Evolutionary conservation across 176 grass and related monocot genomes (phyloP), one percentile per base, ranked within the genome.

Genomic region (Triticum timopheevii): DNA sequence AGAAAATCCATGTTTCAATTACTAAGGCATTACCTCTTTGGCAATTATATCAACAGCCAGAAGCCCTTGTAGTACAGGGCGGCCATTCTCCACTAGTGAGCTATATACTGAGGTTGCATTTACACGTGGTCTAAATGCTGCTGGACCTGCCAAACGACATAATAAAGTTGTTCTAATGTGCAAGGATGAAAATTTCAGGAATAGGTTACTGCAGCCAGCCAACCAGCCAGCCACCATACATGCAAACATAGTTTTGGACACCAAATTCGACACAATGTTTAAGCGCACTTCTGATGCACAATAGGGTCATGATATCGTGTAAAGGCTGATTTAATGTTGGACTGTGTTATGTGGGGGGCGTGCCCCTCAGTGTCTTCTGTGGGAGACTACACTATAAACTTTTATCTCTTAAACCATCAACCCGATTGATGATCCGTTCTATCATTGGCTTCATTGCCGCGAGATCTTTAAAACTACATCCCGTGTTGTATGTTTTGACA

Each of bases 31-130:
- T 87, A 95, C 97, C 92, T 96, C 97, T 96, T 94, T 96, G 69
- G 97, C 84, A 80, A 96, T 88, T 70, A 88, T 86, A 88, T 96
- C 92, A 31, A 94, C 80, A 0, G 97, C 97, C 70, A 98, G 76
- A 85, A 98, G 92, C 65, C 92, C 97, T 93, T 94, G 94, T 61
- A 98, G 86, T 73, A 98, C 92, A 77, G 97, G 94, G 61, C 97
- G 93, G 5, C 97, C 97, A 79, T 90, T 91, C 69, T 94, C 92
- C 58, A 93, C 89, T 45, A 88, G 83, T 79, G 97, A 86, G 71
- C 73, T 91, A 86, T 98, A 98, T 19, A 86, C 78, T 64, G 88
- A 87, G 75, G 92, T 91, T 61, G 93, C 92, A 90, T 96, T 80
- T 61, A 91, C 86, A 63, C 94, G 90, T 80, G 97, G 97, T 78